These are phyloP conservation scores for Lipomyces chichibuensis DNA, from an alignment of 805 yeast species.

Conservation along the genomic window DNA sequence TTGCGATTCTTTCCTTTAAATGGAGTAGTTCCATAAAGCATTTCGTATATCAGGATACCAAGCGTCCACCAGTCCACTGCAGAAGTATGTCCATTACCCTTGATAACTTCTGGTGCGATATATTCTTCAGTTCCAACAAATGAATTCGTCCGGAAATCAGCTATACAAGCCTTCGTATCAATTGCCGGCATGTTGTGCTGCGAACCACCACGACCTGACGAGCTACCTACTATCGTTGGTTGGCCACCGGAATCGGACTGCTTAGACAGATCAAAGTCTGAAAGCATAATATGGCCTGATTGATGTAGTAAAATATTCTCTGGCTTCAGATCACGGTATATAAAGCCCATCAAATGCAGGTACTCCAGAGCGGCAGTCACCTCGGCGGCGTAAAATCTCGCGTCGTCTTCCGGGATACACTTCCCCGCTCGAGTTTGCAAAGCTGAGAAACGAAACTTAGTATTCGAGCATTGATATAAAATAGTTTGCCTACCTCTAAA, in stretches of 20 bases:
- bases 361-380: slow-evolving; percentile 97
- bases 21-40: slow-evolving; percentile 95
- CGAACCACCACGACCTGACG: slow-evolving; percentile 40
- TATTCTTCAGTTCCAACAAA: slow-evolving; percentile 99
- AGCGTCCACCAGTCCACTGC: slow-evolving; percentile 99
- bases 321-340: slow-evolving; percentile 94
- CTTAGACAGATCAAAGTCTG: slow-evolving; percentile 93
- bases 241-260: slow-evolving; percentile 76
- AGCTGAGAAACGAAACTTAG: slow-evolving; percentile 49
- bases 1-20: slow-evolving; percentile 90
- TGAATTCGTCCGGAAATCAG: slow-evolving; percentile 94
- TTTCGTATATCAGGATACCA: slow-evolving; percentile 89
- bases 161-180: slow-evolving; percentile 93
- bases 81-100: slow-evolving; percentile 96
- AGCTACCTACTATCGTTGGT: slow-evolving; percentile 63
- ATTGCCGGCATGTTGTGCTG: slow-evolving; percentile 59
- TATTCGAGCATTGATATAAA: background rate
- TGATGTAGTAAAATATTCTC: slow-evolving; percentile 93
- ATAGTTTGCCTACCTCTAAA: slow-evolving; percentile 54
- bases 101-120: slow-evolving; percentile 96
- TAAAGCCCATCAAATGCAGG: slow-evolving; percentile 94
- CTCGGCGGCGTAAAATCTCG: slow-evolving; percentile 92
- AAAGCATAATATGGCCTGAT: slow-evolving; percentile 96
- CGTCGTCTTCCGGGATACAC: slow-evolving; percentile 84
- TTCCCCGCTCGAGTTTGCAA: slow-evolving; percentile 86